phyloP scores from a whole-genome alignment of 73 alveolate genomes.

The Diophrys sp. region DNA sequence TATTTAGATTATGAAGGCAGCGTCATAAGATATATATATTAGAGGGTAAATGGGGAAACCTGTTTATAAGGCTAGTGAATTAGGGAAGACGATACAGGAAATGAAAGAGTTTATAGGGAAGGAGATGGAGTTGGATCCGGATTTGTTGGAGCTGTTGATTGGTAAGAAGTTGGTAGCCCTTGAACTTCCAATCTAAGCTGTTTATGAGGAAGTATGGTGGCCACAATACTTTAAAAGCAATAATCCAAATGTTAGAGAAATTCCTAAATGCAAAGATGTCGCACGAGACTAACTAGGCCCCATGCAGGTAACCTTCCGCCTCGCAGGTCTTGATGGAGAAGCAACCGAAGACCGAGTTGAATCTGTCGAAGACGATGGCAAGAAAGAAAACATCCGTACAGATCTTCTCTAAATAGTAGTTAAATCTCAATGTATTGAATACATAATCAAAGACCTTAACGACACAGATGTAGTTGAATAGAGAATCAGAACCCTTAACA shows the following conservation, averaged over 20 bases:
- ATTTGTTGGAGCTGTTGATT: slow-evolving; percentile 42
- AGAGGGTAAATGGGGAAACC: slow-evolving; percentile 57
- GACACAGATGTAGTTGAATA: background rate
- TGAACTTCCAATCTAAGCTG: slow-evolving; percentile 22
- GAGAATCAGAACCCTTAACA: background rate
- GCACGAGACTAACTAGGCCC: slow-evolving; percentile 21
- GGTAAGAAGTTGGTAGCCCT: slow-evolving; percentile 43
- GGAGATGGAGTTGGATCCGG: slow-evolving; percentile 63
- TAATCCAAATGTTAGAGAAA: slow-evolving; percentile 29
- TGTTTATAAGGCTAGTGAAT: slow-evolving; percentile 32
- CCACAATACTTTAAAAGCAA: slow-evolving; percentile 27
- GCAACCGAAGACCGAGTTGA: slow-evolving; percentile 65
- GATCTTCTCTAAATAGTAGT: background rate
- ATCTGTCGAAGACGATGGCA: slow-evolving; percentile 22
- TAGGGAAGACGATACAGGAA: slow-evolving; percentile 52
- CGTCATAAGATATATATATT: slow-evolving; percentile 43
- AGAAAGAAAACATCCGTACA: background rate
- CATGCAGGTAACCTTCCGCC: slow-evolving; percentile 31
- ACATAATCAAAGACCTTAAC: background rate
- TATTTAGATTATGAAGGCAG: slow-evolving; percentile 20
- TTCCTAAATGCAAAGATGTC: slow-evolving; percentile 17
- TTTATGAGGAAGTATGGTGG: slow-evolving; percentile 50
- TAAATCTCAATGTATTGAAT: background rate
- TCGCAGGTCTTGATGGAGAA: slow-evolving; percentile 68
- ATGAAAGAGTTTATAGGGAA: slow-evolving; percentile 46